Evolutionary conservation across 176 grass and related monocot species (phyloP).

Genomic region (Carex scoparia): DNA sequence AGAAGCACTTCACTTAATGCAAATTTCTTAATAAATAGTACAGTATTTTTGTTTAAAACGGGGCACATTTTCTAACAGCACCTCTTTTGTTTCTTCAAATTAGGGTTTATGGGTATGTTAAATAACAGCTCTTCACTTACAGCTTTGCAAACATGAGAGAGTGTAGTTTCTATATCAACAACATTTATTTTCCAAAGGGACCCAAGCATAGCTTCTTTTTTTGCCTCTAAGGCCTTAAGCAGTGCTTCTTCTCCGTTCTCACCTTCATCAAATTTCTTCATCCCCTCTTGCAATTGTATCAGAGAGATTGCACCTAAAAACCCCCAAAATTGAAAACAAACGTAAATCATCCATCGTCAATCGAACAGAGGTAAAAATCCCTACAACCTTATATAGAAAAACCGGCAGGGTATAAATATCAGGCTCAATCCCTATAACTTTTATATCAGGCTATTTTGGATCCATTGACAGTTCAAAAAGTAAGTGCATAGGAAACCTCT

Average conservation of each 20-base stretch:
- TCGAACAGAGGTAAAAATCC: background rate
- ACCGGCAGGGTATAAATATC: background rate
- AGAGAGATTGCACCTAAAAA: slow-evolving; percentile 64
- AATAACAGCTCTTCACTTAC: slow-evolving; percentile 41
- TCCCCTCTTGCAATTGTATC: slow-evolving; percentile 85
- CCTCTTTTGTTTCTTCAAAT: background rate
- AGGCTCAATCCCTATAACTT: background rate
- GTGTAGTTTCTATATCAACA: slow-evolving; percentile 75
- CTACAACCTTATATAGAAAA: background rate
- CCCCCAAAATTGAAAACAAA: background rate
- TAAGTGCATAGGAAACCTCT: background rate
- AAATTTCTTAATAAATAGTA: background rate
- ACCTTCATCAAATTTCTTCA: slow-evolving; percentile 61
- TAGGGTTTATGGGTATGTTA: background rate
- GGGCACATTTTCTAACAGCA: slow-evolving; percentile 5
- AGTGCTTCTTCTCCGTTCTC: slow-evolving; percentile 55
- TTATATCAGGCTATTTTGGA: background rate
- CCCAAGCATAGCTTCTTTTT: slow-evolving; percentile 84
- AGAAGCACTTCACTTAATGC: background rate
- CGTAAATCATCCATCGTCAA: background rate
- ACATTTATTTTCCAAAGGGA: slow-evolving; percentile 98
- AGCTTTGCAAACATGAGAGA: slow-evolving; percentile 75
- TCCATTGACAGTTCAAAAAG: background rate
- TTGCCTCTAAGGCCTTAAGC: slow-evolving; percentile 61
- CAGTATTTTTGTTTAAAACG: background rate